Base-by-base conservation (phyloP, 306 rosid species). In the Cucumis melo region DNA sequence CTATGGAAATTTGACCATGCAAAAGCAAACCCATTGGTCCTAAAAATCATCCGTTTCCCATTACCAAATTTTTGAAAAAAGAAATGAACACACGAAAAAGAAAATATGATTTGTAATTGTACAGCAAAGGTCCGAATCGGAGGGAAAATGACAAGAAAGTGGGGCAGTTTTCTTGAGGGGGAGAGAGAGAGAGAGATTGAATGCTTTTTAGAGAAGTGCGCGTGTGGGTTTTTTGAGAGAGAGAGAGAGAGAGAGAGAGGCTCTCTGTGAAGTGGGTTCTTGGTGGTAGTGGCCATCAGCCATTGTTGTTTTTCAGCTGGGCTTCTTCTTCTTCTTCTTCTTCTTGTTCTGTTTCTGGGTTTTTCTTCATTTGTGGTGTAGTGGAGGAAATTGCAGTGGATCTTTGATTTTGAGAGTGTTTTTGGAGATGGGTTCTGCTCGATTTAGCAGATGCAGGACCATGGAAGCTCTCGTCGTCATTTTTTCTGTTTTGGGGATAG, bases 401-500 rank as follows among this genome's bases (percentile, higher is more conserved):
- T 24, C 54, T 32, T 29, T 73, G 77, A 17, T 17, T 73, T 67
- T 85, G 53, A 50, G 80, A 39, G 75, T 75, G 34, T 81, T 77
- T 73, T 5, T 57, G 70, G 42, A 74, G 17, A 86, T 88, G 88
- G 88, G 81, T 73, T 78, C 27, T 73, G 82, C 66, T 78, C 80
- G 78, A 81, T 58, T 75, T 8, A 72, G 79, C 83, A 68, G 83
- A 63, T 61, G 80, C 75, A 77, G 78, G 70, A 70, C 74, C 20
- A 29, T 55, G 80, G 62, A 67, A 74, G 81, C 80, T 64, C 48
- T 83, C 66, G 55, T 80, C 2, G 77, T 84, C 76, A 19, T 75
- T 73, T 38, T 88, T 32, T 82, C 83, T 61, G 78, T 92, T 19
- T 86, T 78, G 90, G 82, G 82, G 60, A 64, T 88, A 67, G 72